phyloP scores from a whole-genome alignment of 306 rosid species.

The Cicer bijugum region DNA sequence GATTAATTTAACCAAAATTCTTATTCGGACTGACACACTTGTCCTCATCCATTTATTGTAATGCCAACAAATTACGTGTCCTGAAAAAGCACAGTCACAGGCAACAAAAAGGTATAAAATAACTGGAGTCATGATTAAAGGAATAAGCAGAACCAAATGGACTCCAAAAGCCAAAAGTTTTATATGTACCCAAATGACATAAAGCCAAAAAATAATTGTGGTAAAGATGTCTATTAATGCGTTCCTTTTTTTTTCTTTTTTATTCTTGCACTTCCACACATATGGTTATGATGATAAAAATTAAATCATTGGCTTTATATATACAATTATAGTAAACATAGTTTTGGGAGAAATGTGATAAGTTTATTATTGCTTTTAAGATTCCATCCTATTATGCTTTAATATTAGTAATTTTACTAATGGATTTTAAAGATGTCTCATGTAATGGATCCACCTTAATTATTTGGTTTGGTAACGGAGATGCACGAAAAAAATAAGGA shows the following conservation, averaged over 20 bases:
- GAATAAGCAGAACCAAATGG: conserved; percentile 43
- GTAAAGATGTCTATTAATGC: conserved; percentile 32
- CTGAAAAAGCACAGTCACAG: conserved; percentile 1
- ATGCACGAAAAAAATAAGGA: too few species aligned
- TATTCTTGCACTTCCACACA: conserved; percentile 19
- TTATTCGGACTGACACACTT: conserved; percentile 18
- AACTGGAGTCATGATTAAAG: conserved; percentile 49
- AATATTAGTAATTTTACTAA: too few species aligned
- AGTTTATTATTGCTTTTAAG: neutral
- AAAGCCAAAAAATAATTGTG: conserved; percentile 30
- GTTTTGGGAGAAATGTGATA: conserved; percentile 19
- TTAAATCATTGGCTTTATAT: conserved; percentile 44
- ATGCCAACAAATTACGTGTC: conserved; percentile 35
- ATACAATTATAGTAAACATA: conserved; percentile 28
- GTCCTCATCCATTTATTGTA: conserved; percentile 45
- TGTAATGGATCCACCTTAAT: too few species aligned
- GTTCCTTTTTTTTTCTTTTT: conserved; percentile 25
- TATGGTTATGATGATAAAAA: neutral
- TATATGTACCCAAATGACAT: conserved; percentile 36
- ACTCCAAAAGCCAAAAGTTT: conserved; percentile 35
- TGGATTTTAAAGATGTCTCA: too few species aligned
- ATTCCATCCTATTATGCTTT: too few species aligned
- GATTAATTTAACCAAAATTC: conserved; percentile 35
- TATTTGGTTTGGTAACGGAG: too few species aligned
- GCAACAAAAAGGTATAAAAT: conserved; percentile 43